Conservation (phyloP, 306 rosid species). For the Trifolium dubium region DNA sequence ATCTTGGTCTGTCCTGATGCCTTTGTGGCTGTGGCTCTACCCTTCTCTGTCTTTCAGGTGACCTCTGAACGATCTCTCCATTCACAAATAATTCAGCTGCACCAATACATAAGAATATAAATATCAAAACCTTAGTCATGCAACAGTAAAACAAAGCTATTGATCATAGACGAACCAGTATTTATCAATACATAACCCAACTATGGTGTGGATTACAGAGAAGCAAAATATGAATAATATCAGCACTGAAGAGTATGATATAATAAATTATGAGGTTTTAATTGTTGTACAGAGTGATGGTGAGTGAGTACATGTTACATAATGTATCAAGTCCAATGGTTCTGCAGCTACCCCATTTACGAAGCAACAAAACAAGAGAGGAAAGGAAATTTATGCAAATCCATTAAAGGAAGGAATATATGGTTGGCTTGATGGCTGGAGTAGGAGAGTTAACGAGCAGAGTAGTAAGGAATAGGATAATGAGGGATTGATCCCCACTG, state of each 20-base stretch:
- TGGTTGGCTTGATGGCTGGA: too few species aligned
- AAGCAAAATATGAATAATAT: constrained; percentile 10
- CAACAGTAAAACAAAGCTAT: background rate
- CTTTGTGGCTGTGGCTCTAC: constrained; percentile 84
- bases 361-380: constrained; percentile 48
- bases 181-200: background rate
- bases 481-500: too few species aligned
- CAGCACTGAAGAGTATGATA: background rate
- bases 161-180: background rate
- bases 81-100: constrained; percentile 82
- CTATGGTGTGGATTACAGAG: background rate
- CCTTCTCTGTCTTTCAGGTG: constrained; percentile 84
- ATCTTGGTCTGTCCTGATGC: constrained; percentile 74
- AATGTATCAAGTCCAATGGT: constrained; percentile 53
- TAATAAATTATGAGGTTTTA: background rate
- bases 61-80: constrained; percentile 82
- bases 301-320: background rate
- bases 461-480: too few species aligned
- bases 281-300: constrained; percentile 1
- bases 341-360: constrained; percentile 42
- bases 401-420: constrained; percentile 38
- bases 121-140: background rate
- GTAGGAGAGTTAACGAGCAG: too few species aligned
- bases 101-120: constrained; percentile 4
- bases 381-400: constrained; percentile 40